A percentile compares a stretch with the other conserved stretches of the same genome.
Evolutionary conservation across 2,329 filamentous ascomycete genomes (phyloP).

Genomic region (Stylonectria norvegica): DNA sequence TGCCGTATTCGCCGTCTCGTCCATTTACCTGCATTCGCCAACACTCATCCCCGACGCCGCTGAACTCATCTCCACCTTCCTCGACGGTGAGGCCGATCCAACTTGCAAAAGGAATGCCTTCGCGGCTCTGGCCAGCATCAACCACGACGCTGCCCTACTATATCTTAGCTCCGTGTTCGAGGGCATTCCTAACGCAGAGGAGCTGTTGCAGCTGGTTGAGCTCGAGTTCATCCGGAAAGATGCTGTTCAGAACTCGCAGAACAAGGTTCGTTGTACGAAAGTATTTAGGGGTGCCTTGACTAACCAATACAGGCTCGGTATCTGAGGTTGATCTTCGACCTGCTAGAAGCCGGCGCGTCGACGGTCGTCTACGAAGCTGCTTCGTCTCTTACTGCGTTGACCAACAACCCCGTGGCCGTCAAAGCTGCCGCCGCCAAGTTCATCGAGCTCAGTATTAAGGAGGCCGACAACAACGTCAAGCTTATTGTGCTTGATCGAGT

Average conservation of each 20-base stretch:
- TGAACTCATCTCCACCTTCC: constrained; percentile 84
- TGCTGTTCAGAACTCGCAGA: constrained; percentile 88
- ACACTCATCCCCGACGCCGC: constrained; percentile 91
- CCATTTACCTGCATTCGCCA: constrained; percentile 87
- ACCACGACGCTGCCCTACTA: constrained; percentile 85
- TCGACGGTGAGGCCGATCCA: constrained; percentile 85
- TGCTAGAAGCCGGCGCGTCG: constrained; percentile 86
- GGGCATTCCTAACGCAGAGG: constrained; percentile 88
- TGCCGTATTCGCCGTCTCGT: constrained; percentile 89
- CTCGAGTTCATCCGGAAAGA: constrained; percentile 98
- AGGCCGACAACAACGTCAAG: constrained; percentile 98
- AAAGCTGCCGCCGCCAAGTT: constrained; percentile 96
- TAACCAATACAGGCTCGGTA: constrained; percentile 66
- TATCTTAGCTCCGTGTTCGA: constrained; percentile 90
- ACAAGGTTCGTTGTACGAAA: constrained; percentile 64
- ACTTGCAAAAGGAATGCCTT: constrained; percentile 99
- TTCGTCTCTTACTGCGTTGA: constrained; percentile 88
- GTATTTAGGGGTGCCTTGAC: constrained; percentile 19
- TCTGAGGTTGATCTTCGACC: constrained; percentile 89
- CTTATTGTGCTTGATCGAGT: constrained; percentile 95
- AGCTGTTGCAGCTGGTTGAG: constrained; percentile 88
- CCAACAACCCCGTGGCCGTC: constrained; percentile 93
- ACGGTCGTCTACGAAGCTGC: constrained; percentile 98
- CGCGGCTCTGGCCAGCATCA: constrained; percentile 83
- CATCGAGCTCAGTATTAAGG: constrained; percentile 94